Conservation (phyloP, 495 filamentous ascomycete species). For the Hypoxylon cercidicola region DNA sequence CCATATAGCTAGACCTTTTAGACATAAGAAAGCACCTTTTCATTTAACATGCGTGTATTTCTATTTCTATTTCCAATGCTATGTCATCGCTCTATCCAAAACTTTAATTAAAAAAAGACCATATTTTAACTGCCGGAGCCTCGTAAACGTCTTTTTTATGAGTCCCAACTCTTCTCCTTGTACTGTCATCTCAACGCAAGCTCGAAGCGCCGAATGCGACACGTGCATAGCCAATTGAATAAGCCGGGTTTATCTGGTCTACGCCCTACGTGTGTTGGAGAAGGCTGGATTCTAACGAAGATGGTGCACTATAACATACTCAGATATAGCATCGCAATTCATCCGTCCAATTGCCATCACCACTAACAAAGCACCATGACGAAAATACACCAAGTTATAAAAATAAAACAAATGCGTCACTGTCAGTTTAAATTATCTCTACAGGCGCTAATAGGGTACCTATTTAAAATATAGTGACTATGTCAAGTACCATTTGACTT, state of each 20-base stretch:
- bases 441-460: too few species aligned
- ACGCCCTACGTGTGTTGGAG: too few species aligned
- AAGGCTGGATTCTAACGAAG: not conserved
- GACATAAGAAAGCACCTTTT: not conserved
- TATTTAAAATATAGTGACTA: too few species aligned
- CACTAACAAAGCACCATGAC: too few species aligned
- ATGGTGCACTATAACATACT: not conserved
- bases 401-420: too few species aligned
- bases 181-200: conserved; percentile 12
- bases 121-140: conserved; percentile 5
- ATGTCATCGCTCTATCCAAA: not conserved
- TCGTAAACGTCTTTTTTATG: not conserved
- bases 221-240: conserved; percentile 8
- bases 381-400: too few species aligned
- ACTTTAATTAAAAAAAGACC: not conserved
- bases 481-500: too few species aligned
- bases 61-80: conserved; percentile 3
- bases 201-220: conserved; percentile 3
- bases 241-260: conserved; percentile 1
- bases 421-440: too few species aligned
- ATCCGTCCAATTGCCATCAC: too few species aligned
- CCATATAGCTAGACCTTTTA: conserved; percentile 4
- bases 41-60: conserved; percentile 3
- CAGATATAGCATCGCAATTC: too few species aligned
- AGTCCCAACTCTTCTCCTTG: conserved; percentile 1